These are phyloP conservation scores for Candida suzukii DNA, from an alignment of 805 yeast species.

Conservation along the genomic window DNA sequence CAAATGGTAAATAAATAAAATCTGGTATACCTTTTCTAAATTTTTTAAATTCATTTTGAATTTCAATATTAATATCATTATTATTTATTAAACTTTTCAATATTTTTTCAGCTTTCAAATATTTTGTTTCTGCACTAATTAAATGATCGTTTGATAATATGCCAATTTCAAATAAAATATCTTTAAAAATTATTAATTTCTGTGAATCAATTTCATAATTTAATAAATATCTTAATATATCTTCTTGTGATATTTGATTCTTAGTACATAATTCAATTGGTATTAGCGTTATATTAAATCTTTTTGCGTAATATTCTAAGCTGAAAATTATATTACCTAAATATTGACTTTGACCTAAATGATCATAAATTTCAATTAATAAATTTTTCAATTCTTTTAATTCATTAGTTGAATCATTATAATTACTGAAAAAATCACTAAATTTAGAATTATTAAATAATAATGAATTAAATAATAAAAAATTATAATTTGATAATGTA, in stretches of 20 bases:
- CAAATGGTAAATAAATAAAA: conserved; percentile 57
- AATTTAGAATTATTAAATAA: conserved; percentile 39
- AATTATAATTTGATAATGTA: conserved; percentile 64
- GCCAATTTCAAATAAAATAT: conserved; percentile 63
- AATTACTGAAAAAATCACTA: no score
- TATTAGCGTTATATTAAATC: conserved; percentile 44
- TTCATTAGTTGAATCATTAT: background rate
- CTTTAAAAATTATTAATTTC: conserved; percentile 32
- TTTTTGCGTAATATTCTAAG: conserved; percentile 45
- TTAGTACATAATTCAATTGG: conserved; percentile 57
- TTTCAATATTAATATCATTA: no score
- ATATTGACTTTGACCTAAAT: conserved; percentile 76
- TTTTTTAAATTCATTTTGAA: no score
- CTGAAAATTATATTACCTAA: conserved; percentile 60
- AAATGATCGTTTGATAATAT: conserved; percentile 76
- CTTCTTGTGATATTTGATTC: conserved; percentile 56
- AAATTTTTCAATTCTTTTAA: conserved; percentile 13
- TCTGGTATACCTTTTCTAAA: conserved; percentile 52
- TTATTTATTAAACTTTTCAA: conserved; percentile 21
- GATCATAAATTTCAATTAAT: conserved; percentile 62
- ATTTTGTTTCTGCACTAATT: conserved; percentile 55
- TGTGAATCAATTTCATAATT: conserved; percentile 23
- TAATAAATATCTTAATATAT: conserved; percentile 39
- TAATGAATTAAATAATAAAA: conserved; percentile 50
- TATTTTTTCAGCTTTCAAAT: conserved; percentile 39